These are phyloP conservation scores for Trichoderma simmonsii DNA, from an alignment of 2,329 filamentous ascomycete species.

Conservation along the genomic window DNA sequence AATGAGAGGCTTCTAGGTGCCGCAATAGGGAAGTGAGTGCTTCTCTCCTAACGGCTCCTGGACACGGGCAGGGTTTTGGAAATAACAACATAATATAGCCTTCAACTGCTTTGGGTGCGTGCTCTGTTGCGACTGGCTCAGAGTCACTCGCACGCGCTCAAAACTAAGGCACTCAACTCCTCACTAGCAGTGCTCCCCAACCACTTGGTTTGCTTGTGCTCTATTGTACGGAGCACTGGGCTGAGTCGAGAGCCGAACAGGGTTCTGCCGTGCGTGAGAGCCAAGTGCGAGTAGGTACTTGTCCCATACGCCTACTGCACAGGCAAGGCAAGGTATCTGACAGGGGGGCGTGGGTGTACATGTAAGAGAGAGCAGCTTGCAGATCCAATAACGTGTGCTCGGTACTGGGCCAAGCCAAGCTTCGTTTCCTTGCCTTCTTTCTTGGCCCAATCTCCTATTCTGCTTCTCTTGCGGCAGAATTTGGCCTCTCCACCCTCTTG, in stretches of 20 bases:
- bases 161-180: background rate
- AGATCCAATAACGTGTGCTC: background rate
- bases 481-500: background rate
- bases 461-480: background rate
- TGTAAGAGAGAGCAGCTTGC: background rate
- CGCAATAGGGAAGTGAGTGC: conserved; percentile 11
- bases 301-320: background rate
- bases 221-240: conserved; percentile 4
- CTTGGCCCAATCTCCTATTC: background rate
- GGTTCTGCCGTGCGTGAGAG: conserved; percentile 4
- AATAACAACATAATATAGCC: background rate
- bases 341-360: background rate
- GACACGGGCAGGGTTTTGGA: background rate
- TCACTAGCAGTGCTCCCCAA: background rate
- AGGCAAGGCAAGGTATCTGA: background rate
- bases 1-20: conserved; percentile 1
- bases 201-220: background rate
- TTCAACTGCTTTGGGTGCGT: background rate
- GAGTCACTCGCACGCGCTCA: background rate
- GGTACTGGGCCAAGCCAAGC: background rate
- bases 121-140: background rate
- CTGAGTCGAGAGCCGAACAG: conserved; percentile 16
- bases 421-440: background rate
- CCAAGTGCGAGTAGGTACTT: background rate
- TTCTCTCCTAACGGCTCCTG: background rate